phyloP scores from a whole-genome alignment of 345 rosid species.

The Microcos paniculata region DNA sequence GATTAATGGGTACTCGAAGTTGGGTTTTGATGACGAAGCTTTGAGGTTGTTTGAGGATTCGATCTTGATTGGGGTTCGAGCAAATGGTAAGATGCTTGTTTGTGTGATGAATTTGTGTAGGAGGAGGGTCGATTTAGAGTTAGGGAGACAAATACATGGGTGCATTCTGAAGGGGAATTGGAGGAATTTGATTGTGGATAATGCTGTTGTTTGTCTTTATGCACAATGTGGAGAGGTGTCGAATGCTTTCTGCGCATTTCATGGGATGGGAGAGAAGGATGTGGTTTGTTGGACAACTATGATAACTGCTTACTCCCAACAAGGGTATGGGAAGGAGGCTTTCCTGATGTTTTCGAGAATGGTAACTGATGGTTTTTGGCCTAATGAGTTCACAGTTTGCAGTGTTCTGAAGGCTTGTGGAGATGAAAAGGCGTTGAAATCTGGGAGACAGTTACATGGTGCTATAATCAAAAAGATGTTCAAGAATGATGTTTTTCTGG shows the following conservation, averaged over 20 bases:
- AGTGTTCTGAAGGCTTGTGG: slow-evolving; percentile 75
- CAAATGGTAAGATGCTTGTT: slow-evolving; percentile 64
- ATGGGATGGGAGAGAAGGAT: slow-evolving; percentile 59
- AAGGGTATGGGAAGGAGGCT: slow-evolving; percentile 54
- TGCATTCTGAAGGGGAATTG: slow-evolving; percentile 54
- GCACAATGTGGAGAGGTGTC: slow-evolving; percentile 57
- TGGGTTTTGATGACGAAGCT: slow-evolving; percentile 59
- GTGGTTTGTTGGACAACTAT: slow-evolving; percentile 84
- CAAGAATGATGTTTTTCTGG: slow-evolving; percentile 62
- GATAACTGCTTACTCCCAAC: slow-evolving; percentile 80
- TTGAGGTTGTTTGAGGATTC: slow-evolving; percentile 42
- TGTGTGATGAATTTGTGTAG: slow-evolving; percentile 69
- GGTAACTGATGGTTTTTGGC: slow-evolving; percentile 60
- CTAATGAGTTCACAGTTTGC: slow-evolving; percentile 74
- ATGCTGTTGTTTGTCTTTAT: slow-evolving; percentile 67
- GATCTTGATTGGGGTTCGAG: slow-evolving; percentile 37
- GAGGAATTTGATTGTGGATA: slow-evolving; percentile 65
- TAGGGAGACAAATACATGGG: slow-evolving; percentile 75
- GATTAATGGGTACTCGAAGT: slow-evolving; percentile 60
- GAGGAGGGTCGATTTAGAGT: slow-evolving; percentile 51
- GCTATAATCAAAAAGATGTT: slow-evolving; percentile 56
- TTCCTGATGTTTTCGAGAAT: slow-evolving; percentile 54
- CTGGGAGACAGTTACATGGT: slow-evolving; percentile 74
- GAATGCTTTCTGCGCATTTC: slow-evolving; percentile 50
- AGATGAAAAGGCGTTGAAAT: slow-evolving; percentile 50